Percentiles rank a stretch among this genome's conserved stretches.
phyloP scores from a whole-genome alignment of 2,329 filamentous ascomycete species.

The Aquanectria penicillioides region DNA sequence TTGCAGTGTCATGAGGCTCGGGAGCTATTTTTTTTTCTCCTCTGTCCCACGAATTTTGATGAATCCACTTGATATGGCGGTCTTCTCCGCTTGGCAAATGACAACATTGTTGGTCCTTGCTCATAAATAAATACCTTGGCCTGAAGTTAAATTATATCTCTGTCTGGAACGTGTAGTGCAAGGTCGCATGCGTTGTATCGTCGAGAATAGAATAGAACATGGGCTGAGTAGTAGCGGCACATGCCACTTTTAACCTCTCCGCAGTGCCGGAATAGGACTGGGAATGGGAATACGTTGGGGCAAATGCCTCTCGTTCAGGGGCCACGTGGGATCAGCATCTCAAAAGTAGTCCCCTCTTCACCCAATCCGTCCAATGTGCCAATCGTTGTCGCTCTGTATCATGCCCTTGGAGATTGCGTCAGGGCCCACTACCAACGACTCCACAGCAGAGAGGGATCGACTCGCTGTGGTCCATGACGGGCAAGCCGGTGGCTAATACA shows the following conservation, averaged over 20 bases:
- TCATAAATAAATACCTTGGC: no score
- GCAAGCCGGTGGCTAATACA: slow-evolving; percentile 2
- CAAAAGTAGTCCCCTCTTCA: not conserved
- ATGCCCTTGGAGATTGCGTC: slow-evolving; percentile 27
- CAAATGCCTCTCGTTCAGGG: slow-evolving; percentile 9
- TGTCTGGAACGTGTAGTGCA: no score
- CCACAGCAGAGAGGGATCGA: slow-evolving; percentile 7
- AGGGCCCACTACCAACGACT: slow-evolving; percentile 23
- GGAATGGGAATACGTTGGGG: not conserved
- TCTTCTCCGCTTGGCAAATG: no score
- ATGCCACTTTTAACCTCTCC: not conserved
- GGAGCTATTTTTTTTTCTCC: no score
- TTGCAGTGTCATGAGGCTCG: not conserved
- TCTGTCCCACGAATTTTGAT: no score
- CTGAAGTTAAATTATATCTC: no score
- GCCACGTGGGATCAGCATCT: slow-evolving; percentile 20
- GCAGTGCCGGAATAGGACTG: not conserved
- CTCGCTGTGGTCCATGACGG: not conserved
- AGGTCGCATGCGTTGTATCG: not conserved
- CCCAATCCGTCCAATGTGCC: slow-evolving; percentile 18
- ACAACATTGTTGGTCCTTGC: no score
- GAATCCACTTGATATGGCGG: no score
- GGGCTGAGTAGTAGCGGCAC: not conserved
- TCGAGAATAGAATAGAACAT: not conserved
- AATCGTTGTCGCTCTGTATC: slow-evolving; percentile 25